Conservation (phyloP, 768 basidiomycete species). For the Suillus placidus region DNA sequence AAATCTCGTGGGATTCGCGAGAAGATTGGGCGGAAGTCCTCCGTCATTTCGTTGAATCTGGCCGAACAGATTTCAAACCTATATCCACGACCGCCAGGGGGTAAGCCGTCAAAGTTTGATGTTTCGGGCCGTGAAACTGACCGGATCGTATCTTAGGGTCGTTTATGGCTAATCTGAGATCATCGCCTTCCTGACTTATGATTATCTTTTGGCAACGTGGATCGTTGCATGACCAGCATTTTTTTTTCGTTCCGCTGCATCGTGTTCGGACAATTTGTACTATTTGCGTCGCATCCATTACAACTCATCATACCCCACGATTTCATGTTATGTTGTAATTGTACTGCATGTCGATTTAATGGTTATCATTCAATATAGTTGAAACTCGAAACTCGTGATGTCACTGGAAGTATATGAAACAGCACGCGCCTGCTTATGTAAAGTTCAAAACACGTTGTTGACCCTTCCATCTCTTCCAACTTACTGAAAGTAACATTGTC, state of each 20-base stretch:
- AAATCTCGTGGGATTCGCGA: constrained; percentile 74
- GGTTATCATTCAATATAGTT: constrained; percentile 2
- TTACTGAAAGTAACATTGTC: constrained; percentile 1
- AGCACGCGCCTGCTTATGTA: background rate
- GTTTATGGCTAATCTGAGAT: constrained; percentile 42
- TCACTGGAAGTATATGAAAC: background rate
- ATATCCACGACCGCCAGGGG: constrained; percentile 76
- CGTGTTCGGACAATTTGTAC: constrained; percentile 31
- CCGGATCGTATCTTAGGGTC: constrained; percentile 32
- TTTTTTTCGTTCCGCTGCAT: constrained; percentile 23
- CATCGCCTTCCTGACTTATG: constrained; percentile 10
- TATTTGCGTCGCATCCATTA: constrained; percentile 21
- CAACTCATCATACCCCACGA: constrained; percentile 17
- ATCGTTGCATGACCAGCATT: constrained; percentile 28
- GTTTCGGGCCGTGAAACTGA: constrained; percentile 13
- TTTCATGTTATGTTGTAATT: constrained; percentile 28
- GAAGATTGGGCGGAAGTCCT: constrained; percentile 76
- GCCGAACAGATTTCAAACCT: constrained; percentile 80
- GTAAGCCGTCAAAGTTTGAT: constrained; percentile 44
- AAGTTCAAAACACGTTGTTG: background rate
- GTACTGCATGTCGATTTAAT: constrained; percentile 25
- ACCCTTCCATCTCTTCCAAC: background rate
- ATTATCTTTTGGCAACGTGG: constrained; percentile 27
- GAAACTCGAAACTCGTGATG: background rate
- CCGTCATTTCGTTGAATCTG: constrained; percentile 69